Evolutionary conservation across 1,139 yeast genomes (phyloP).

Genomic region (Blastobotrys illinoisensis): DNA sequence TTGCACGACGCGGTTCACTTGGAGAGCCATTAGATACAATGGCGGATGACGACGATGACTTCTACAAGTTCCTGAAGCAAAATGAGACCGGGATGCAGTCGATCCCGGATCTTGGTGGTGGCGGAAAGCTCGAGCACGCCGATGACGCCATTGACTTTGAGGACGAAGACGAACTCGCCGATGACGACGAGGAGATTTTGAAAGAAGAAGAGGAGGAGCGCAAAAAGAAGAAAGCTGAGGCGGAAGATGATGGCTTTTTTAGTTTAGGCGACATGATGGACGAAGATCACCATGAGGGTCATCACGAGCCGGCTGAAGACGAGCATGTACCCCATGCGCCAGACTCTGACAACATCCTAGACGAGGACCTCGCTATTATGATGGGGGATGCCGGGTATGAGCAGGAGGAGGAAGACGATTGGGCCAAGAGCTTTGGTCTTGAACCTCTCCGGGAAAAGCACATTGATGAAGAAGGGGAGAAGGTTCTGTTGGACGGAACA

Average conservation of each 20-base stretch:
- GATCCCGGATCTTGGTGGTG: slow-evolving; percentile 28
- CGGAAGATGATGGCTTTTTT: slow-evolving; percentile 32
- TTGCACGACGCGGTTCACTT: neutral
- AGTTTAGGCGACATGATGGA: slow-evolving; percentile 3
- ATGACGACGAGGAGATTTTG: slow-evolving; percentile 47
- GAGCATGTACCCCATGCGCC: slow-evolving; percentile 9
- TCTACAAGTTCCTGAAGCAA: slow-evolving; percentile 14
- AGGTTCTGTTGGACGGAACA: neutral
- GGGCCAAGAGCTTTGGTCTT: neutral
- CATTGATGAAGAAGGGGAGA: slow-evolving; percentile 1
- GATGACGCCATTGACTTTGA: slow-evolving; percentile 95
- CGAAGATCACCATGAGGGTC: slow-evolving; percentile 5
- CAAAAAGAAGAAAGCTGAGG: slow-evolving; percentile 23
- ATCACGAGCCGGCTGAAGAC: slow-evolving; percentile 14
- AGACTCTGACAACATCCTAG: neutral
- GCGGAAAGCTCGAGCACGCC: slow-evolving; percentile 54
- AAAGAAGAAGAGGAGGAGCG: neutral
- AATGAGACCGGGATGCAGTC: slow-evolving; percentile 4
- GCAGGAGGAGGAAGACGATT: neutral
- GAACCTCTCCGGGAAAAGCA: neutral
- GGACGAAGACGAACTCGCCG: slow-evolving; percentile 92
- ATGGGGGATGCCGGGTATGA: neutral
- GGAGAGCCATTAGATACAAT: neutral
- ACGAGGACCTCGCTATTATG: neutral
- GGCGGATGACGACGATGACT: slow-evolving; percentile 13